Evolutionary conservation across 345 rosid species (phyloP), one percentile per base, ranked within the genome.

Genomic region (Rubroshorea leprosula): DNA sequence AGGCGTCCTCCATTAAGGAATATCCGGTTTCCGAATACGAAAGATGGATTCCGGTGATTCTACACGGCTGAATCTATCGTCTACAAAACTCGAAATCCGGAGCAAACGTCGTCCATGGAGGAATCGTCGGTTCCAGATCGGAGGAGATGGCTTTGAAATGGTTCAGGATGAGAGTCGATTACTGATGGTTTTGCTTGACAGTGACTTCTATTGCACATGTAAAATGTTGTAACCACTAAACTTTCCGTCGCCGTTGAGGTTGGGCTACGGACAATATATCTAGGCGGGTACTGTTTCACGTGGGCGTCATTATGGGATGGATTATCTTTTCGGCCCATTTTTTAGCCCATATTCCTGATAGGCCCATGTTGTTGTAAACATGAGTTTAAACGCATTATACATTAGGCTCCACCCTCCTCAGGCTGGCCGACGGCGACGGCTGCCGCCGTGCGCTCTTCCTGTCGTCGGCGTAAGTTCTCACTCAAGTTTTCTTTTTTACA

Each of bases 1-100:
- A 89, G 6, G 99, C 97, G 68, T 89, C 93, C 68, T 89, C 99
- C 99, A 93, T 89, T 23, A 55, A 55, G 54, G 55, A 35, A 35
- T 35, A 10, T 35, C 41, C 41, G 41, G 41, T 35, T 8, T 35
- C 41, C 41, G 41, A 6, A 35, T 9, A 29, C 41, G n/a, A n/a
- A 20, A 29, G 54, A 54, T 5, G 26, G 54, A 13, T 50, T 23
- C 17, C 47, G 3, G 5, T 44, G 18, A n/a, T 44, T 44, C 18
- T 44, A 35, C 41, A 3, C 41, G 41, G 41, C 41, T 10, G 41
- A 35, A 1, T 35, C 41, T 35, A 8, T 27, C 41, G 12, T 35
- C 41, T 35, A 35, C 41, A 10, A 6, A 35, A 35, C 41, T 35
- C 41, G 41, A 1, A 13, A 35, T 35, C 41, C 41, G 41, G 41